Percentiles rank a stretch among this genome's conserved stretches.
phyloP scores from a whole-genome alignment of 495 filamentous ascomycete species.

The Lasiosphaeria miniovina region DNA sequence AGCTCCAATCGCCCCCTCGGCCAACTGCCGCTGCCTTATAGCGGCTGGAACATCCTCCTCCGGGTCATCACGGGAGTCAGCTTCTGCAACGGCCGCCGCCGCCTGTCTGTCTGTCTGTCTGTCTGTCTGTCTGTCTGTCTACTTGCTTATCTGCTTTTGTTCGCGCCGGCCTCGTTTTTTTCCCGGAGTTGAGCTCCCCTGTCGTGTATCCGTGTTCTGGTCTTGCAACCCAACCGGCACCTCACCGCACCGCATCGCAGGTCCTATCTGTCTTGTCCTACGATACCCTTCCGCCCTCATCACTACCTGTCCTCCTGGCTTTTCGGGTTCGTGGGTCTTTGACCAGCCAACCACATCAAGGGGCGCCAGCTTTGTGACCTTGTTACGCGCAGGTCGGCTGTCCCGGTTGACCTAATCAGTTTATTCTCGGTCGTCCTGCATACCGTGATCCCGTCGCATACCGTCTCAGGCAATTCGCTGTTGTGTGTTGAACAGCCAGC shows the following conservation, averaged over 20 bases:
- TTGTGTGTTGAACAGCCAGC: background rate
- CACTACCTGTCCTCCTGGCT: constrained; percentile 1
- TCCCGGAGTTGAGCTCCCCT: background rate
- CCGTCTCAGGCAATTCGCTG: constrained; percentile 5
- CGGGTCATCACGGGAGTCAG: background rate
- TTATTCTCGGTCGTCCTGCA: constrained; percentile 2
- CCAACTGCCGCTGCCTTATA: background rate
- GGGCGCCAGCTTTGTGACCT: background rate
- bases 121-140: constrained; percentile 4
- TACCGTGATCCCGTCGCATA: constrained; percentile 10
- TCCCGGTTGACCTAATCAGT: background rate
- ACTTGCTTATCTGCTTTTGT: too few species aligned
- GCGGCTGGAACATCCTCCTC: background rate
- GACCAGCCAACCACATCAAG: background rate
- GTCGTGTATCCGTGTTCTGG: background rate
- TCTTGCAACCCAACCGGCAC: constrained; percentile 2
- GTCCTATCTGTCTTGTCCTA: constrained; percentile 17
- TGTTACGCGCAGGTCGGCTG: background rate
- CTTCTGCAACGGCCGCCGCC: background rate
- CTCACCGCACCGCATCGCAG: constrained; percentile 2
- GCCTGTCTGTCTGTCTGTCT: constrained; percentile 5
- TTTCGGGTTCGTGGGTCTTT: background rate
- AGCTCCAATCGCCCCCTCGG: too few species aligned
- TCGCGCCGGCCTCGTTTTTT: too few species aligned
- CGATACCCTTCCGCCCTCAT: constrained; percentile 22